Conservation (phyloP, 2,329 filamentous ascomycete genomes). For the Xylaria sp. region DNA sequence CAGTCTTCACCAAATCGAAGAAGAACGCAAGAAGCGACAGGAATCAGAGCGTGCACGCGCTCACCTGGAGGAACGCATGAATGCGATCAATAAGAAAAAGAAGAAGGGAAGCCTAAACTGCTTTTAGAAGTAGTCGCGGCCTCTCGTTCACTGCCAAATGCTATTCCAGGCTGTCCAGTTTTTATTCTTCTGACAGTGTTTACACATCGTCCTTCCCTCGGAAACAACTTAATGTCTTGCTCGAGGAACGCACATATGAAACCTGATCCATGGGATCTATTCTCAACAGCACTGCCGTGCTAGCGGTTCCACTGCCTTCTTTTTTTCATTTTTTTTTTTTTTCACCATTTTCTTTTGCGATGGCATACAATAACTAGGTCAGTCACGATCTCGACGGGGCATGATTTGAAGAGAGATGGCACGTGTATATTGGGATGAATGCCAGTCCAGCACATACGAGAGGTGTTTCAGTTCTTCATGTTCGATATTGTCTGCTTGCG, state of each 20-base stretch:
- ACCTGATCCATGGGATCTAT: conserved; percentile 23
- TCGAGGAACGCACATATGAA: neutral
- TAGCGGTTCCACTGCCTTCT: conserved; percentile 26
- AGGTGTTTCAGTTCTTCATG: conserved; percentile 23
- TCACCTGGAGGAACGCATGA: conserved; percentile 94
- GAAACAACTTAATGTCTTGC: neutral
- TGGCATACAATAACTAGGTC: conserved; percentile 34
- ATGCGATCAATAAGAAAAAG: conserved; percentile 91
- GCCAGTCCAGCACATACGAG: conserved; percentile 27
- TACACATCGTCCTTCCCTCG: neutral
- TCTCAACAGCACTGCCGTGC: conserved; percentile 16
- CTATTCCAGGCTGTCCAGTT: conserved; percentile 28
- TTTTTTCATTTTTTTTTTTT: conserved; percentile 35
- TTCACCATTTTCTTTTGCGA: conserved; percentile 35
- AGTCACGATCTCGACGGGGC: conserved; percentile 46
- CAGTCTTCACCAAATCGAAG: conserved; percentile 89
- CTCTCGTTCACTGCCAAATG: conserved; percentile 28
- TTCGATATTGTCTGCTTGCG: conserved; percentile 30
- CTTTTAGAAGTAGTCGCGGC: conserved; percentile 72
- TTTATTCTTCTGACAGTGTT: conserved; percentile 7
- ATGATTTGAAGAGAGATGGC: conserved; percentile 45
- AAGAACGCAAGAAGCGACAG: conserved; percentile 91
- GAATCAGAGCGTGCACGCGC: conserved; percentile 89
- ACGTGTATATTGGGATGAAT: conserved; percentile 44
- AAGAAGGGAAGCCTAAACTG: conserved; percentile 96